These are phyloP conservation scores for Penicillium sp. DNA, from an alignment of 2,329 filamentous ascomycete species.

Conservation along the genomic window DNA sequence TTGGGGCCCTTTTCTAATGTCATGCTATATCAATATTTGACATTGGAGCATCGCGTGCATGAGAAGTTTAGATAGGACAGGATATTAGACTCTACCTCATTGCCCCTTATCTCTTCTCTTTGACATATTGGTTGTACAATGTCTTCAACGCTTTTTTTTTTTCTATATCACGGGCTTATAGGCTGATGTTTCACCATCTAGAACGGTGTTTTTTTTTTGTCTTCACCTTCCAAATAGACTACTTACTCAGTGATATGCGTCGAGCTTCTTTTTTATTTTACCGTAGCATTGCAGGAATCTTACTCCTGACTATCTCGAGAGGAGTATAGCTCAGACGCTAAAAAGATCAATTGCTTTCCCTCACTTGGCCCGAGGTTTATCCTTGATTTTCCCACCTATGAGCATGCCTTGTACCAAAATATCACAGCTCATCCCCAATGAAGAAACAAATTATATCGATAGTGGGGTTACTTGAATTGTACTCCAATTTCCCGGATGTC, in stretches of 20 bases:
- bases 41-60: conserved; percentile 2
- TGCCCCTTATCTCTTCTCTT: background rate
- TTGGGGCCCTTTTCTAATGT: background rate
- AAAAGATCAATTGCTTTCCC: background rate
- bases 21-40: background rate
- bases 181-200: background rate
- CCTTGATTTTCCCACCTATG: conserved; percentile 20
- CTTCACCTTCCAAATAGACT: background rate
- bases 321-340: background rate
- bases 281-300: background rate
- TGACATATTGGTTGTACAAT: conserved; percentile 2
- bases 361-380: background rate
- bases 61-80: background rate
- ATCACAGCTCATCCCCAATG: background rate
- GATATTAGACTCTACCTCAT: background rate
- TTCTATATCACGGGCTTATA: too few relatives aligned
- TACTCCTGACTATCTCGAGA: background rate
- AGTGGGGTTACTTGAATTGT: background rate
- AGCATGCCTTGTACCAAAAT: background rate
- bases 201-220: background rate
- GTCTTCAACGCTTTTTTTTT: background rate
- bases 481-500: background rate
- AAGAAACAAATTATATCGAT: background rate
- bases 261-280: background rate
- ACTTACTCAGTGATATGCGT: background rate